Base-by-base conservation (phyloP, 106 monocot genomes). In the Dioscorea dumetorum region DNA sequence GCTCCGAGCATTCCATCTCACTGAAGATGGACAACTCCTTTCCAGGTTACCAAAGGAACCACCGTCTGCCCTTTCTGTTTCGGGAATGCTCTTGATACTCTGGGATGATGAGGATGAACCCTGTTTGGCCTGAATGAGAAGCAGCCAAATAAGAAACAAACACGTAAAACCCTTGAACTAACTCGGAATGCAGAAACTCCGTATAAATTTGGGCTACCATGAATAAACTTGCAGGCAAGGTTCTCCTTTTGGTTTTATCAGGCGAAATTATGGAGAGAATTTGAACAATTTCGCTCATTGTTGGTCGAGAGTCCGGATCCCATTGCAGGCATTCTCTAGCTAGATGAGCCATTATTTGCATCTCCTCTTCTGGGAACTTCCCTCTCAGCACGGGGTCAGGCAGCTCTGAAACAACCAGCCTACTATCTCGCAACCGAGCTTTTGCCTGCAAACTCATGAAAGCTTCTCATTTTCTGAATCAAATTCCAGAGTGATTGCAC, bases 231-330 rank as follows among this genome's bases (percentile, higher is more conserved):
- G 82, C 60, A 58, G 81, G 61, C 31, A 91, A 63, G 34, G 72
- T 83, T 81, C 68, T 79, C 62, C 70, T 80, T 60, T 77, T 77
- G 18, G 73, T 32, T 56, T 77, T 86, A 14, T 80, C 80, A 10
- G 86, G 70, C 58, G 85, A 67, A 24, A 97, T 82, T 14, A 82
- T 78, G 18, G 82, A 80, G 57, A 91, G 83, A 48, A 97, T 87
- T 64, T 97, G 95, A 76, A 97, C 88, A 73, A 91, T 82, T 81
- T 97, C 95, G 49, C 86, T 84, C 95, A 91, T 97, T 20, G 86
- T 84, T 49, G 91, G 91, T 12, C 95, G 75, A 17, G 72, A 78
- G 24, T 97, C 95, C 31, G 88, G 86, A 60, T 97, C 95, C 86
- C 86, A 88, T 31, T 86, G 91, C 70, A 97, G 67, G 70, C 95